These are phyloP conservation scores for Magnaporthiopsis poae DNA, from an alignment of 2,329 filamentous ascomycete genomes.

Conservation along the genomic window DNA sequence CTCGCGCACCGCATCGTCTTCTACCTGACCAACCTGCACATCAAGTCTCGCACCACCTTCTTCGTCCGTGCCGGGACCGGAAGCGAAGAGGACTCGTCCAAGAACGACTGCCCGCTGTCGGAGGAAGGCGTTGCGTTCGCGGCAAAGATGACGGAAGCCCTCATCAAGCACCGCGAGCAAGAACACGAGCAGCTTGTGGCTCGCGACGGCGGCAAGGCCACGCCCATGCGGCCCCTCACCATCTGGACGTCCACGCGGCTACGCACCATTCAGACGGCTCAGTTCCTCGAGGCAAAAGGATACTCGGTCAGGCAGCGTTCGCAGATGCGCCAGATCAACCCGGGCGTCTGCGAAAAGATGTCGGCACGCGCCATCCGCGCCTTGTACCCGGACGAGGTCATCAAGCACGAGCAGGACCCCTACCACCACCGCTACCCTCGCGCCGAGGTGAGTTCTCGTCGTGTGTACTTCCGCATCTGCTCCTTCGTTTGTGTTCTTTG, in stretches of 20 bases:
- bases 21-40: slow-evolving; percentile 93
- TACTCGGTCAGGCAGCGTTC: slow-evolving; percentile 84
- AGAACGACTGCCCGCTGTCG: slow-evolving; percentile 76
- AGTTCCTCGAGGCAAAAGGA: slow-evolving; percentile 66
- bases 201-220: slow-evolving; percentile 50
- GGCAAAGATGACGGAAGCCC: slow-evolving; percentile 71
- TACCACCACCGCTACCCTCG: slow-evolving; percentile 95
- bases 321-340: slow-evolving; percentile 95
- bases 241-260: slow-evolving; percentile 93
- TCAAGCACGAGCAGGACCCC: slow-evolving; percentile 85
- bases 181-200: slow-evolving; percentile 63
- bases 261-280: slow-evolving; percentile 80
- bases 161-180: slow-evolving; percentile 73
- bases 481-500: background rate
- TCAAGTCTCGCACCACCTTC: slow-evolving; percentile 87
- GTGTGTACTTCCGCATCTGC: slow-evolving; percentile 8
- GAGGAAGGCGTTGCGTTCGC: slow-evolving; percentile 73
- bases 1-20: slow-evolving; percentile 95
- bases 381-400: slow-evolving; percentile 80
- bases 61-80: slow-evolving; percentile 83
- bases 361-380: slow-evolving; percentile 71
- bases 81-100: slow-evolving; percentile 82
- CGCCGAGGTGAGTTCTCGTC: slow-evolving; percentile 58
- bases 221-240: slow-evolving; percentile 63
- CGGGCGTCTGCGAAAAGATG: slow-evolving; percentile 89